phyloP scores from a whole-genome alignment of 2,329 filamentous ascomycete species.

The Domatiomyces globalis region DNA sequence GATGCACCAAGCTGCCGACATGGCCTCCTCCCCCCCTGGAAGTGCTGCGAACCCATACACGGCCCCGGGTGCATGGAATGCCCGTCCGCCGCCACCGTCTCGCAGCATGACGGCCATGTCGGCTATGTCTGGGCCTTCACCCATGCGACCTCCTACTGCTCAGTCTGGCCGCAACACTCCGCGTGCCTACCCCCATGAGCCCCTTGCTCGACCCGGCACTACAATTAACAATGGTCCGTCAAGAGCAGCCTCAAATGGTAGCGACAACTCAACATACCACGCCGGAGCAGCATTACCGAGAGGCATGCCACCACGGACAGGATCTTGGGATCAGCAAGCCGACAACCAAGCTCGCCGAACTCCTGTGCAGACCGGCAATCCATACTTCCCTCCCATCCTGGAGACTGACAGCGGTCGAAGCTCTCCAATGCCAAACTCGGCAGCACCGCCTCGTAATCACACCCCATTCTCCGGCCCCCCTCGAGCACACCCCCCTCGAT shows the following conservation, averaged over 20 bases:
- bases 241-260: slow-evolving; percentile 6
- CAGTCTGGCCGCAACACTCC: slow-evolving; percentile 18
- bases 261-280: neutral
- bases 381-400: slow-evolving; percentile 4
- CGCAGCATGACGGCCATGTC: slow-evolving; percentile 18
- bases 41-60: slow-evolving; percentile 3
- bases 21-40: slow-evolving; percentile 36
- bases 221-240: slow-evolving; percentile 10
- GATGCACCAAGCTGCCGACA: slow-evolving; percentile 44
- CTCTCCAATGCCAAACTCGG: slow-evolving; percentile 12
- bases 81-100: slow-evolving; percentile 7
- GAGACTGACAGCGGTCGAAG: slow-evolving; percentile 11
- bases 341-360: slow-evolving; percentile 1
- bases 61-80: slow-evolving; percentile 11
- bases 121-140: slow-evolving; percentile 18
- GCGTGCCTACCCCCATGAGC: slow-evolving; percentile 20
- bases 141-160: slow-evolving; percentile 15
- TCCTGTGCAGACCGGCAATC: slow-evolving; percentile 1
- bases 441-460: neutral
- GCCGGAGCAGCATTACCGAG: neutral
- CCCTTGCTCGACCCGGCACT: slow-evolving; percentile 17
- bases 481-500: neutral
- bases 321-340: neutral
- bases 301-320: neutral
- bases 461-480: neutral